phyloP scores from a whole-genome alignment of 441 rosid species.

The Erodium chrysanthum region DNA sequence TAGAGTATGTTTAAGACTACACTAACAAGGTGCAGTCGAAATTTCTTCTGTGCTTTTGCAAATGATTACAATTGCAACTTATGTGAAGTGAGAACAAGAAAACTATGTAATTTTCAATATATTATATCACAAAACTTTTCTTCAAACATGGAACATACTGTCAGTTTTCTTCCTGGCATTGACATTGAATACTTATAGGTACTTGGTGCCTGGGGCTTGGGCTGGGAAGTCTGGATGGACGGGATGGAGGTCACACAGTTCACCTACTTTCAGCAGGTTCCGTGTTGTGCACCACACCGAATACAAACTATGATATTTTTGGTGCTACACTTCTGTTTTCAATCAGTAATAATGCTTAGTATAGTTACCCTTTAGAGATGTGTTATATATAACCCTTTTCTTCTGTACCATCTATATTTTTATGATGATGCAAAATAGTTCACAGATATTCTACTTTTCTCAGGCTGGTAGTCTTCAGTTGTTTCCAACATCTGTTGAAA shows the following conservation, averaged over 20 bases:
- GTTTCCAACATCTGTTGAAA: slow-evolving; percentile 91
- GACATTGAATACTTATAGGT: slow-evolving; percentile 44
- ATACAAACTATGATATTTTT: slow-evolving; percentile 5
- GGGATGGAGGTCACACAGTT: slow-evolving; percentile 99
- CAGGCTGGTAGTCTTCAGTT: slow-evolving; percentile 93
- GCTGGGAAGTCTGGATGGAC: slow-evolving; percentile 99
- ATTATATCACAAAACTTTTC: not conserved
- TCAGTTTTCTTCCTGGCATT: slow-evolving; percentile 6
- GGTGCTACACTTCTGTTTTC: not conserved
- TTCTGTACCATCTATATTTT: slow-evolving; percentile 12
- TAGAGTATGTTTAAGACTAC: not conserved
- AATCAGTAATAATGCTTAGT: not conserved
- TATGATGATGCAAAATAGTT: slow-evolving; percentile 5
- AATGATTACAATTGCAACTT: not conserved
- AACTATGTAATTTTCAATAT: not conserved
- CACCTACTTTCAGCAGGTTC: slow-evolving; percentile 98
- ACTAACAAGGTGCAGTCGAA: not conserved
- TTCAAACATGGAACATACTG: not conserved
- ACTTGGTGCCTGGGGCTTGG: slow-evolving; percentile 99
- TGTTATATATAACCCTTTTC: not conserved
- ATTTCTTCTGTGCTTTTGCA: not conserved
- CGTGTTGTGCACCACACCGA: slow-evolving; percentile 10
- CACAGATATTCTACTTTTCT: slow-evolving; percentile 12
- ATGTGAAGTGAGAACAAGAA: slow-evolving; percentile 1
- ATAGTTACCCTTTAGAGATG: not conserved